phyloP scores from a whole-genome alignment of 495 filamentous ascomycete genomes.

The Hyaloscypha variabilis region DNA sequence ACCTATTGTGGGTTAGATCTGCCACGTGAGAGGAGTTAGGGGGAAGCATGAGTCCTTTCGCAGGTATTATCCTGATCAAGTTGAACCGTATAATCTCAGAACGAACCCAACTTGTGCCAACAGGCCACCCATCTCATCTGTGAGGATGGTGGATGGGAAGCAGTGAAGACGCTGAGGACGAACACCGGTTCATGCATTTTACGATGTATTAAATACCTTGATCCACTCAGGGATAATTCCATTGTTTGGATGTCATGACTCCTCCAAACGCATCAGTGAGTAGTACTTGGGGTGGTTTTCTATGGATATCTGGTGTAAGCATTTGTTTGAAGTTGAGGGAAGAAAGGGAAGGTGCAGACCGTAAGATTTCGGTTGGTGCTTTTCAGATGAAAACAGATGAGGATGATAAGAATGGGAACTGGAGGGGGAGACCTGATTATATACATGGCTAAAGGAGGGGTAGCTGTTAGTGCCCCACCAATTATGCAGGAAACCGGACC shows the following conservation, averaged over 20 bases:
- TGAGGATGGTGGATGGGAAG: slow-evolving; percentile 34
- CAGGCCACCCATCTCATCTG: slow-evolving; percentile 27
- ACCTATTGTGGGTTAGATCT: slow-evolving; percentile 38
- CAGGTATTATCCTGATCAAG: slow-evolving; percentile 99
- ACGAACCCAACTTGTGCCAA: slow-evolving; percentile 47
- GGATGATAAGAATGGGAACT: not conserved
- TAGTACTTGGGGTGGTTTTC: slow-evolving; percentile 14
- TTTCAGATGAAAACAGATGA: not conserved
- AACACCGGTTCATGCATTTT: slow-evolving; percentile 72
- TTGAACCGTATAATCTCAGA: slow-evolving; percentile 97
- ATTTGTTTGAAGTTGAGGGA: not conserved
- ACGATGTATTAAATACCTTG: slow-evolving; percentile 63
- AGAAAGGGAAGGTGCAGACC: not conserved
- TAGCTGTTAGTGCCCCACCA: slow-evolving; percentile 14
- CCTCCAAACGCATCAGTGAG: slow-evolving; percentile 7
- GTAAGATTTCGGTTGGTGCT: not conserved
- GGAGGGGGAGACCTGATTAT: not conserved
- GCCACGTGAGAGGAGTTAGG: slow-evolving; percentile 30
- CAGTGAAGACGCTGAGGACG: slow-evolving; percentile 39
- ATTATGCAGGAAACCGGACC: not conserved
- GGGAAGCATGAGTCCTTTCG: slow-evolving; percentile 90
- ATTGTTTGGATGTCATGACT: slow-evolving; percentile 30
- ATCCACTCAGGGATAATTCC: slow-evolving; percentile 41
- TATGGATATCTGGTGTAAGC: slow-evolving; percentile 7
- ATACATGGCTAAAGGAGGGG: slow-evolving; percentile 17